Base-by-base conservation (phyloP, 805 yeast genomes). In the Saturnispora sekii region DNA sequence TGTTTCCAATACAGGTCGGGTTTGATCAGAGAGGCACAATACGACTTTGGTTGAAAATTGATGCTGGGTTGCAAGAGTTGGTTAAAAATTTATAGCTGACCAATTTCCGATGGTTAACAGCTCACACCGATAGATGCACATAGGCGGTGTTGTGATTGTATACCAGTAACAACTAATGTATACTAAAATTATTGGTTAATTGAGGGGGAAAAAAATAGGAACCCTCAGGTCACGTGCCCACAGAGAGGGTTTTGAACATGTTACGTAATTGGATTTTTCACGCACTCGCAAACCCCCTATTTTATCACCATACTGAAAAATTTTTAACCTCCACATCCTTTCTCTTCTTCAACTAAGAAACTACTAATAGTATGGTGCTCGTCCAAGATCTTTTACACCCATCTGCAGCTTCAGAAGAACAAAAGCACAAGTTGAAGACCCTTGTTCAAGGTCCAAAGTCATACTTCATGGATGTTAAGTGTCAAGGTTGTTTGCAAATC, bases 381-480 rank as follows among this genome's bases (percentile, higher is more conserved):
- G 96, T 89, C 80, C 95, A 86, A 77, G 97, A 89, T 81, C 84
- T 89, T 73, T 81, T 93, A 70, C 84, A 93, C 94, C 99, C 99
- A 73, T 73, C 84, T 71, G 85, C 96, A 68, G 94, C 90, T 69
- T 70, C 96, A 62, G 99, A 93, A 82, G 89, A 88, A 65, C 82
- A 80, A 74, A 81, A 89, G 74, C 95, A 93, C 87, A 93, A 93
- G 77, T 80, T 89, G 68, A 93, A 90, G 88, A 81, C 84, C 66
- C 84, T 93, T 68, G 99, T 93, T 61, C 96, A 90, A 72, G 70
- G 84, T 55, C 99, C 99, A 74, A 86, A 97, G 83, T 89, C 97
- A 51, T 93, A 77, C 82, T 93, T 93, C 84, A 89, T 93, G 96
- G 99, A 93, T 69, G 98, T 93, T 63, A 93, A 90, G 75, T 93